Evolutionary conservation across 208 protist genomes (phyloP), one percentile per base, ranked within the genome.

Genomic region (Angomonas desouzai): DNA sequence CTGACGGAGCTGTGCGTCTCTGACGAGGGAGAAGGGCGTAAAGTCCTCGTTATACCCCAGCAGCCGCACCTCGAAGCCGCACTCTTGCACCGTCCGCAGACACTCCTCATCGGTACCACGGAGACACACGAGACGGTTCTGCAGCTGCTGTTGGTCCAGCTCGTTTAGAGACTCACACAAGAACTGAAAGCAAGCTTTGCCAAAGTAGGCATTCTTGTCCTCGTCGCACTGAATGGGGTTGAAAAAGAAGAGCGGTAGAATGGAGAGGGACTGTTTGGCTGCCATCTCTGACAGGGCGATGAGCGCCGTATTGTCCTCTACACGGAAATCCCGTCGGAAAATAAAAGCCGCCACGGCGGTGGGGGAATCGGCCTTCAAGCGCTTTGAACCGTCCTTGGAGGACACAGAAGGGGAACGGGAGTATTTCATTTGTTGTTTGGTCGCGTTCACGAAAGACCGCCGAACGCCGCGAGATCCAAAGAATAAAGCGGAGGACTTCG

Each of bases 231-330:
- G 83, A 33, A 70, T 32, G 0, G 86, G 82, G 64, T 92, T 89
- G 70, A 92, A 89, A 66, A 89, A 88, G 59, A 92, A 92, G 51
- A 82, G 70, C 9, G 83, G 80, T 13, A 92, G 62, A 7, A 92
- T 57, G 22, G 43, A 28, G 16, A 87, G 30, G 18, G 56, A 71
- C 32, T 58, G 45, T 22, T 32, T 33, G 13, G 56, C 51, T 2
- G 76, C 76, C 27, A 55, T 53, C 11, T 81, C 61, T 33, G 53
- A 59, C 3, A 92, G 66, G 4, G 64, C 43, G 38, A 75, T 40
- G 40, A 92, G 71, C 0, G 74, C 86, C 20, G 77, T 89, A 75
- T 92, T 92, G 74, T 92, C 86, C 11, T 34, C 25, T 25, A 89
- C 16, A 6, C 86, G 82, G 2, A 89, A 68, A 51, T 92, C 86